phyloP scores from a whole-genome alignment of 129 eudicot genomes.

The Centaurea solstitialis region DNA sequence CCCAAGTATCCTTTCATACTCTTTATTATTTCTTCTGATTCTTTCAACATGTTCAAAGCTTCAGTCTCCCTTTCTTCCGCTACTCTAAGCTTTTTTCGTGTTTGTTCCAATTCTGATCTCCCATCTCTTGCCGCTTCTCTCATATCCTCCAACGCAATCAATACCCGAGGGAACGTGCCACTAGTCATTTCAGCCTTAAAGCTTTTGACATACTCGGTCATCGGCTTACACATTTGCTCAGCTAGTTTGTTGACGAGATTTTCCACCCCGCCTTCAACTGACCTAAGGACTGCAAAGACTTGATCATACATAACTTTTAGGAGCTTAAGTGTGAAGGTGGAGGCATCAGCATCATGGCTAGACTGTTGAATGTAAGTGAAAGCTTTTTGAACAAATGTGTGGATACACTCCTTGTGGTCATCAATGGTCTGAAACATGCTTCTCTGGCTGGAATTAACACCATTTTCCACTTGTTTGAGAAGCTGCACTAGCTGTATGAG shows the following conservation, averaged over 20 bases:
- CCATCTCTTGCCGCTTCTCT: constrained; percentile 45
- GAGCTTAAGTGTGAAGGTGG: constrained; percentile 41
- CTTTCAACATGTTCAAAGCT: constrained; percentile 49
- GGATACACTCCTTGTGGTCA: constrained; percentile 42
- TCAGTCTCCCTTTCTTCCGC: constrained; percentile 59
- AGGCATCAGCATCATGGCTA: constrained; percentile 35
- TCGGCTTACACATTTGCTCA: constrained; percentile 58
- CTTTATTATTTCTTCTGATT: constrained; percentile 52
- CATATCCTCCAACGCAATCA: constrained; percentile 65
- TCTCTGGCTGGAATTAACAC: constrained; percentile 60
- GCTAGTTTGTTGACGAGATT: constrained; percentile 47
- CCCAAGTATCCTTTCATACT: constrained; percentile 40
- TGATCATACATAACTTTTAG: constrained; percentile 52
- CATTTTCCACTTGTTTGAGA: constrained; percentile 55
- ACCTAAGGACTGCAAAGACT: constrained; percentile 46
- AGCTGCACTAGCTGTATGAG: constrained; percentile 53
- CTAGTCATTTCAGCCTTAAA: constrained; percentile 51
- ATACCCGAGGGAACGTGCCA: constrained; percentile 49
- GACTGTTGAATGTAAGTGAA: constrained; percentile 45
- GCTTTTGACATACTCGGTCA: constrained; percentile 58
- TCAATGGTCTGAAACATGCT: constrained; percentile 49
- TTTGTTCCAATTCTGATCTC: constrained; percentile 59
- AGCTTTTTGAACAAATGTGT: constrained; percentile 44
- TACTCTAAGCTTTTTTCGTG: constrained; percentile 40
- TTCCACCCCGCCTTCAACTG: constrained; percentile 68